phyloP scores from a whole-genome alignment of 805 yeast genomes.

The Candida xiaguanensis region DNA sequence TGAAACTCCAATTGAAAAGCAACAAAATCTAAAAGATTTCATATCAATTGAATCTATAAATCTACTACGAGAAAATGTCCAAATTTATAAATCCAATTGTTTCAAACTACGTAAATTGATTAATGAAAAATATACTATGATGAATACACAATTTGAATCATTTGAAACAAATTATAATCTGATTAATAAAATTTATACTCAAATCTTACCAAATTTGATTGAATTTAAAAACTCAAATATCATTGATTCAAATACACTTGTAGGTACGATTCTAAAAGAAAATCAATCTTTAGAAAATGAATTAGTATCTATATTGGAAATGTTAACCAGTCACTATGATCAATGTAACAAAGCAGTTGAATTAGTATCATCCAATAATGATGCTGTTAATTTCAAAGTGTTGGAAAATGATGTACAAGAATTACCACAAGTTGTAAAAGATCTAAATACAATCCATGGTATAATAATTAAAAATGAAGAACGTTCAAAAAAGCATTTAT shows the following conservation, averaged over 20 bases:
- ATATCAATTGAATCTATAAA: conserved; percentile 31
- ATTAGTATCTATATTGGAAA: conserved; percentile 62
- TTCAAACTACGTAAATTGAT: conserved; percentile 16
- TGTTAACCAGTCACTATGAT: conserved; percentile 80
- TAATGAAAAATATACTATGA: conserved; percentile 10
- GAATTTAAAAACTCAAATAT: conserved; percentile 9
- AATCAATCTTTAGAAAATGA: conserved; percentile 58
- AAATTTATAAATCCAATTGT: conserved; percentile 24
- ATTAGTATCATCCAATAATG: conserved; percentile 19
- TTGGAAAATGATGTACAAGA: conserved; percentile 53
- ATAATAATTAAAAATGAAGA: conserved; percentile 32
- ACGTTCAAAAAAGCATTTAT: conserved; percentile 23
- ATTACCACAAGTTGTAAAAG: conserved; percentile 51
- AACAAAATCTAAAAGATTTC: conserved; percentile 24
- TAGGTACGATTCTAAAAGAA: conserved; percentile 30
- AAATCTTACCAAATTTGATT: conserved; percentile 16
- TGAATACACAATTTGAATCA: conserved; percentile 12
- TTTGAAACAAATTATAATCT: conserved; percentile 14
- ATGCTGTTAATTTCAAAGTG: conserved; percentile 38
- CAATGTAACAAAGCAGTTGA: conserved; percentile 56
- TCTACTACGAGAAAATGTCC: conserved; percentile 21
- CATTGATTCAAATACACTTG: conserved; percentile 15
- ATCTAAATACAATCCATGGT: conserved; percentile 38
- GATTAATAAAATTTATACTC: conserved; percentile 16
- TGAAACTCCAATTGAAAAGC: conserved; percentile 1